Base-by-base conservation (phyloP, 1,139 yeast genomes). In the Zygosaccharomyces pseudobailii region DNA sequence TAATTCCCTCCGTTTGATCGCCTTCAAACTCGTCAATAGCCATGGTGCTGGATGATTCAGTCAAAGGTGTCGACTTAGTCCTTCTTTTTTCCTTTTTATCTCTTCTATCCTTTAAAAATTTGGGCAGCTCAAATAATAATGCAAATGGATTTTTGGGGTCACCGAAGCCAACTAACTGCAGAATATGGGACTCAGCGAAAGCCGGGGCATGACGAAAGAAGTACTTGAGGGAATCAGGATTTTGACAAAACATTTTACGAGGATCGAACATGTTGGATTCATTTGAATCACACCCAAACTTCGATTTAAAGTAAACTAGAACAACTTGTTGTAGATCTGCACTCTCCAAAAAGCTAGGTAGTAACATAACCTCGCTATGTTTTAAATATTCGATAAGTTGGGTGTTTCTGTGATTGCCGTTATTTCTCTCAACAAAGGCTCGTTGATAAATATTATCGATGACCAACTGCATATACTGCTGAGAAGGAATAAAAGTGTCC, bases 401-500 rank as follows among this genome's bases (percentile, higher is more conserved):
- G 1, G 62, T 52, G 47, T 62, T 62, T 49, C 63, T 56, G 39
- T 56, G 55, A 40, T 54, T 55, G 13, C 64, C 58, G 46, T 55
- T 59, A 42, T 56, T 62, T 45, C 65, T 69, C 50, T 70, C 74
- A 28, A 68, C 71, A 50, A 59, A 84, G 70, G 70, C 84, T 58
- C 90, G 71, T 62, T 82, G 90, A 40, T 85, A 84, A 54, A 84
- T 85, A 59, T 84, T 84, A 57, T 84, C 92, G 48, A 85, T 86
- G 30, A 85, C 89, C 66, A 84, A 72, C 56, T 84, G 74, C 63
- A 85, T 73, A 60, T 85, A 85, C 58, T 84, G 89, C 49, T 79
- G 82, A 3, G 92, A 84, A 27, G 94, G 94, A 5, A 84, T 88
- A 66, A 85, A 85, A 6, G 90, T 88, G 62, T 85, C 92, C 52